These are phyloP conservation scores for Hymenoscyphus fraxineus DNA, from an alignment of 2,329 filamentous ascomycete genomes.

Conservation along the genomic window DNA sequence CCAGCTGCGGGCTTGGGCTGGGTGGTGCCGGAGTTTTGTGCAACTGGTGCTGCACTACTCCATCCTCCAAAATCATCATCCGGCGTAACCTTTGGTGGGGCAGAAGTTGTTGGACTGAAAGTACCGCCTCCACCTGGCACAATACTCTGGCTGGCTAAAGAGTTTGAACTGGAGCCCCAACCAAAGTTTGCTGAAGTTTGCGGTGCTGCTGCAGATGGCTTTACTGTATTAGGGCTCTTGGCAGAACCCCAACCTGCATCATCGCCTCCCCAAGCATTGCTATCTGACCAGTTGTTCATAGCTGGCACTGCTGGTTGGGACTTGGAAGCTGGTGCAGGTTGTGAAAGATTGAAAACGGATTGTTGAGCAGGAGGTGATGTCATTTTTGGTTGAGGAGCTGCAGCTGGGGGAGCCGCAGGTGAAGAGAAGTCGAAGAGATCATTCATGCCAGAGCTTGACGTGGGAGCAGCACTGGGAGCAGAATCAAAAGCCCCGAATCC, in stretches of 20 bases:
- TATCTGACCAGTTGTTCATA: slow-evolving; percentile 39
- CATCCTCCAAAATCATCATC: slow-evolving; percentile 97
- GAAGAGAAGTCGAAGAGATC: slow-evolving; percentile 78
- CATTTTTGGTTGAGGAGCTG: slow-evolving; percentile 37
- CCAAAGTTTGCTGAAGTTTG: slow-evolving; percentile 57
- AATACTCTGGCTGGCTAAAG: slow-evolving; percentile 57
- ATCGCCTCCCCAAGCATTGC: slow-evolving; percentile 66
- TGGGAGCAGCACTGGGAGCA: slow-evolving; percentile 36
- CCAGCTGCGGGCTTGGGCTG: slow-evolving; percentile 54
- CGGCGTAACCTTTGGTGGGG: slow-evolving; percentile 70
- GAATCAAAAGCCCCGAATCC: slow-evolving; percentile 60
- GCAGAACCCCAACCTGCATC: slow-evolving; percentile 72
- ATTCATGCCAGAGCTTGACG: slow-evolving; percentile 55
- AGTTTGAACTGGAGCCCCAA: slow-evolving; percentile 47
- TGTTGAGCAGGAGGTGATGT: slow-evolving; percentile 39
- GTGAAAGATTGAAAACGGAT: slow-evolving; percentile 79
- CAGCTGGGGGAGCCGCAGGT: slow-evolving; percentile 41
- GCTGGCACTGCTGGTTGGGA: slow-evolving; percentile 40
- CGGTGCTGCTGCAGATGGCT: slow-evolving; percentile 38
- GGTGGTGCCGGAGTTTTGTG: slow-evolving; percentile 40
- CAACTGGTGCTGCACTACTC: slow-evolving; percentile 67
- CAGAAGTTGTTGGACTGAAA: slow-evolving; percentile 47
- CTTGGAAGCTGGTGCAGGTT: slow-evolving; percentile 42
- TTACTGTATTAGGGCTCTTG: slow-evolving; percentile 43
- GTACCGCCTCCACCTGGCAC: slow-evolving; percentile 61